Conservation (phyloP, 768 basidiomycete species). For the Exidia glandulosa region DNA sequence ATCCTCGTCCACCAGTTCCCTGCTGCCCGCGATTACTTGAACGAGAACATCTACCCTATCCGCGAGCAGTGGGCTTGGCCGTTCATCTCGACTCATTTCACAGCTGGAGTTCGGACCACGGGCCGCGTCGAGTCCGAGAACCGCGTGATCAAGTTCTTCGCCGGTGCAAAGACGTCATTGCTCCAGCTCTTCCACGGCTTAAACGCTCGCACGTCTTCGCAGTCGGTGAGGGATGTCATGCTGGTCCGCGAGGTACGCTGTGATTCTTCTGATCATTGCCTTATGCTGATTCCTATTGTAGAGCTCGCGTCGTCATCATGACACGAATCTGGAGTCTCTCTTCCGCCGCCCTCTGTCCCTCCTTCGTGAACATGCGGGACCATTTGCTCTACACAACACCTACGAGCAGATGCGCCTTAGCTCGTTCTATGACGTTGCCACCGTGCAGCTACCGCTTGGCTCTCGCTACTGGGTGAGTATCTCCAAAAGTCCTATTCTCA, state of each 20-base stretch:
- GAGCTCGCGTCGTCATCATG: slow-evolving; percentile 18
- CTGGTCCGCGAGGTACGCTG: slow-evolving; percentile 2
- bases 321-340: slow-evolving; percentile 14
- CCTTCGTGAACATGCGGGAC: slow-evolving; percentile 18
- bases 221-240: slow-evolving; percentile 12
- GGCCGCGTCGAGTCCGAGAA: slow-evolving; percentile 23
- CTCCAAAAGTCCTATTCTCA: too few species aligned
- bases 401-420: slow-evolving; percentile 22
- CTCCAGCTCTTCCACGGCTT: slow-evolving; percentile 15
- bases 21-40: slow-evolving; percentile 15
- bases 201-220: slow-evolving; percentile 14
- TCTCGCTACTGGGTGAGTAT: slow-evolving; percentile 18
- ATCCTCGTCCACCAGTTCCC: slow-evolving; percentile 4
- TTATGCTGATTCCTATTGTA: slow-evolving; percentile 2
- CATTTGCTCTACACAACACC: slow-evolving; percentile 20
- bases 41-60: slow-evolving; percentile 15
- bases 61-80: slow-evolving; percentile 25
- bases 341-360: slow-evolving; percentile 16
- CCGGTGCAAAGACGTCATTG: slow-evolving; percentile 15
- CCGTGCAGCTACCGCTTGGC: slow-evolving; percentile 16
- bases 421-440: slow-evolving; percentile 17
- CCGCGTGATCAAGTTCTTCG: slow-evolving; percentile 16
- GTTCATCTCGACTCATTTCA: slow-evolving; percentile 19
- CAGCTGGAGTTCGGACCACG: slow-evolving; percentile 24
- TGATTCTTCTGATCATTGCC: neutral